These are phyloP conservation scores for Heritiera fomes DNA, from an alignment of 345 rosid genomes.

Conservation along the genomic window DNA sequence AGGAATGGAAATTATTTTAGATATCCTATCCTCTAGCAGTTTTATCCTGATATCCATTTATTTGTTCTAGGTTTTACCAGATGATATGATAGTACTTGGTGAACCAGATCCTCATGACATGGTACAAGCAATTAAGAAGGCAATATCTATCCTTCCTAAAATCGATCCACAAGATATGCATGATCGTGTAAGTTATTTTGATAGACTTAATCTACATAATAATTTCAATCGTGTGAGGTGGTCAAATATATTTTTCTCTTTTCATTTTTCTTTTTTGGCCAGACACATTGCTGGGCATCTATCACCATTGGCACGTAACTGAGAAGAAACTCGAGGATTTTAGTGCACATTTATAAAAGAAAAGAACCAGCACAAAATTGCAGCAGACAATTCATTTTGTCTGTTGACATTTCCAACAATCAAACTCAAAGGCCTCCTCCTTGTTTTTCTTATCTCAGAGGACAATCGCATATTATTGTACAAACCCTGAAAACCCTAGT, in stretches of 20 bases:
- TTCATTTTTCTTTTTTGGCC: neutral
- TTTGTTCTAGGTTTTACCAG: slow-evolving; percentile 73
- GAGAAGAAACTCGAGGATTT: neutral
- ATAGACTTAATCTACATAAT: neutral
- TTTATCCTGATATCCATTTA: neutral
- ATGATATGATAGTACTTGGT: slow-evolving; percentile 96
- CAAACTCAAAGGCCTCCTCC: no score
- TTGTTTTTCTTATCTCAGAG: neutral
- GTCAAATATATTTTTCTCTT: neutral
- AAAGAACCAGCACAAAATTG: neutral
- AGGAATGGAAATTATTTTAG: neutral
- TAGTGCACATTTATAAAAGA: neutral
- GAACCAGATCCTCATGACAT: slow-evolving; percentile 93
- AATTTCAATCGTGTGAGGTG: slow-evolving; percentile 3
- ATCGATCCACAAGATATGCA: slow-evolving; percentile 90
- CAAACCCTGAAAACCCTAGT: neutral
- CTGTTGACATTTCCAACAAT: neutral
- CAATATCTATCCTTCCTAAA: slow-evolving; percentile 78
- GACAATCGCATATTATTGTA: neutral
- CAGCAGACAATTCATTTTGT: neutral
- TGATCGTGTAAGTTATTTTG: slow-evolving; percentile 53
- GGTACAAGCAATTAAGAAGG: slow-evolving; percentile 76
- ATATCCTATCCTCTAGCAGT: neutral
- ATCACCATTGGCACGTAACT: neutral
- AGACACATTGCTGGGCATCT: slow-evolving; percentile 27